These are phyloP conservation scores for Solanum appendiculatum DNA, from an alignment of 257 asterid genomes.

Conservation along the genomic window DNA sequence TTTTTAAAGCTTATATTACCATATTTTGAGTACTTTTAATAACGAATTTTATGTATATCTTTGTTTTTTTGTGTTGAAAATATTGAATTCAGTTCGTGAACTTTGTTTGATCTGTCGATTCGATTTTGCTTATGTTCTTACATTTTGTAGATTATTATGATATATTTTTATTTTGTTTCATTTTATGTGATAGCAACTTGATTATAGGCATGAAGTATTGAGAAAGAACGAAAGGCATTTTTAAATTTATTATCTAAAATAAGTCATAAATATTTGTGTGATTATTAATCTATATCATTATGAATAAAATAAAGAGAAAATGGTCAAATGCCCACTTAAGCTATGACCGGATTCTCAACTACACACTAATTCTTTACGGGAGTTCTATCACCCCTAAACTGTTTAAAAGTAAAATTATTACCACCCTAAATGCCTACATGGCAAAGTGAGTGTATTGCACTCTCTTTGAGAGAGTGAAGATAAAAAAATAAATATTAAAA, in stretches of 20 bases:
- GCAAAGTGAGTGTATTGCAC: no score
- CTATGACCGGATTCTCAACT: no score
- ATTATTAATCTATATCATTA: neutral
- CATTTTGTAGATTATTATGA: neutral
- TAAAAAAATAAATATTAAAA: no score
- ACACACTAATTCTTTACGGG: no score
- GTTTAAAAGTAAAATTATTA: no score
- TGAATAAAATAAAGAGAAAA: neutral
- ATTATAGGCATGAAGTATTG: neutral
- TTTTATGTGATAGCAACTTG: neutral
- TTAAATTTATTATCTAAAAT: neutral
- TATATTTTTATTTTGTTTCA: neutral
- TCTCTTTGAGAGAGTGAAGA: no score
- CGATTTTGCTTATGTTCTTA: neutral
- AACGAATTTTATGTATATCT: neutral
- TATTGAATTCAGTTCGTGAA: neutral
- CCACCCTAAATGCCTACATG: no score
- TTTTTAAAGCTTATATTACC: neutral
- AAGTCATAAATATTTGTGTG: neutral
- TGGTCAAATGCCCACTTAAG: no score
- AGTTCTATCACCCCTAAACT: no score
- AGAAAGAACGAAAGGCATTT: neutral
- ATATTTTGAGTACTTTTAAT: neutral
- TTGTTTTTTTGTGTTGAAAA: neutral
- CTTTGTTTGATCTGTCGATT: accelerated